Conservation (phyloP, 1,284 basidiomycete genomes). For the Rhodotorula sp. region DNA sequence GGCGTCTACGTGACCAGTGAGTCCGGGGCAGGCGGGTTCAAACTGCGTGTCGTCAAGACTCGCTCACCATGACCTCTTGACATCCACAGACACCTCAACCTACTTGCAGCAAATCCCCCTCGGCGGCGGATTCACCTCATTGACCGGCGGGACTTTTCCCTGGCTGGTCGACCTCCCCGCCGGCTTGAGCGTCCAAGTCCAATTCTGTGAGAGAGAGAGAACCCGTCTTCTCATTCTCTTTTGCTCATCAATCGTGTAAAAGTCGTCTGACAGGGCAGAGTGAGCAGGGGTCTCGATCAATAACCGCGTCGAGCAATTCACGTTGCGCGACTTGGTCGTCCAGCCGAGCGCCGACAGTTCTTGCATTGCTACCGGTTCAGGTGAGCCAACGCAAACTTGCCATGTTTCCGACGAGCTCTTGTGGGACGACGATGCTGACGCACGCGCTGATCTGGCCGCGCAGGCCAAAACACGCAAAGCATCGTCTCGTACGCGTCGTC, state of each 20-base stretch:
- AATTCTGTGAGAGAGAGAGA: slow-evolving; percentile 13
- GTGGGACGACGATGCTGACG: no score
- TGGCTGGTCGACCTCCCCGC: slow-evolving; percentile 29
- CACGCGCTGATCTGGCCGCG: no score
- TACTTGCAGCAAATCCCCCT: slow-evolving; percentile 27
- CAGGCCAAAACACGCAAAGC: slow-evolving; percentile 28
- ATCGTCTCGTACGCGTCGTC: slow-evolving; percentile 22
- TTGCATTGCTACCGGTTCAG: slow-evolving; percentile 12
- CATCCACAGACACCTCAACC: slow-evolving; percentile 13
- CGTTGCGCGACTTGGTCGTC: slow-evolving; percentile 6
- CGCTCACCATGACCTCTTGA: background rate
- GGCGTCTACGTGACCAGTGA: slow-evolving; percentile 16
- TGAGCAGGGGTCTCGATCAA: slow-evolving; percentile 22
- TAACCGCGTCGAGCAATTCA: slow-evolving; percentile 15
- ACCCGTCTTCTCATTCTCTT: no score
- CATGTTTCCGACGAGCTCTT: no score
- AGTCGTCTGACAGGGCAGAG: background rate
- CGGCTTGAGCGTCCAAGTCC: slow-evolving; percentile 13
- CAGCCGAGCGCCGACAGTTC: slow-evolving; percentile 4
- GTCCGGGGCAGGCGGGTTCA: background rate
- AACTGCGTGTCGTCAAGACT: no score
- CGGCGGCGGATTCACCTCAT: background rate
- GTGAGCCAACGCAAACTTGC: no score
- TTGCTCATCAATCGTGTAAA: fast-evolving
- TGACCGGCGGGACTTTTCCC: slow-evolving; percentile 12